Evolutionary conservation across 495 filamentous ascomycete genomes (phyloP).

Genomic region (Neurospora sp.): DNA sequence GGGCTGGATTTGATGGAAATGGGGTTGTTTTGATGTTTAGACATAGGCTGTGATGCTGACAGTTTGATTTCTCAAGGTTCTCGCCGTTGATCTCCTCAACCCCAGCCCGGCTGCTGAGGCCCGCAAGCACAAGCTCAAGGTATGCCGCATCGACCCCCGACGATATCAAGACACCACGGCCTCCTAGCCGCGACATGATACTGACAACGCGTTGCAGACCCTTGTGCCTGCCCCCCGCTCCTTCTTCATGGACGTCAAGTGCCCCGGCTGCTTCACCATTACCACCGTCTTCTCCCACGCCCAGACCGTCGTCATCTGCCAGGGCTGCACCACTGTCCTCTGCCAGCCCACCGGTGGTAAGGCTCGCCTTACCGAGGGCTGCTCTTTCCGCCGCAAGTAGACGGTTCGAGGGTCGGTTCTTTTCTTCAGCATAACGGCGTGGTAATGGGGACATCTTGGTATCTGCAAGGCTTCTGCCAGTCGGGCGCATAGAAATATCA

Average conservation of each 20-base stretch:
- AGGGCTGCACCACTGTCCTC: slow-evolving; percentile 90
- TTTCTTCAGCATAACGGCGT: slow-evolving; percentile 39
- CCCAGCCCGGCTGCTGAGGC: slow-evolving; percentile 90
- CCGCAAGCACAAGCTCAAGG: slow-evolving; percentile 99
- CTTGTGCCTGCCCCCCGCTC: slow-evolving; percentile 92
- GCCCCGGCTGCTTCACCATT: slow-evolving; percentile 99
- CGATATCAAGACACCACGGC: not conserved
- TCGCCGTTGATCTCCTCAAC: slow-evolving; percentile 99
- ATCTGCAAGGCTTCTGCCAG: slow-evolving; percentile 40
- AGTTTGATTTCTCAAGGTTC: slow-evolving; percentile 57
- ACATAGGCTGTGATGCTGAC: slow-evolving; percentile 25
- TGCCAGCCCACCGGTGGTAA: slow-evolving; percentile 98
- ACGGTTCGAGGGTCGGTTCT: slow-evolving; percentile 38
- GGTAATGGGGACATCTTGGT: slow-evolving; percentile 35
- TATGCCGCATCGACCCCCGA: slow-evolving; percentile 35
- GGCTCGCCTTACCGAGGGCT: slow-evolving; percentile 93
- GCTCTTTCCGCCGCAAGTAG: slow-evolving; percentile 99
- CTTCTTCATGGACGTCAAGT: slow-evolving; percentile 99
- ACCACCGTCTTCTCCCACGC: slow-evolving; percentile 99
- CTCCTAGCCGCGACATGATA: slow-evolving; percentile 1
- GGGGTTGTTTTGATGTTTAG: not conserved
- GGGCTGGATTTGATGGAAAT: not conserved
- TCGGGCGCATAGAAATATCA: slow-evolving; percentile 41
- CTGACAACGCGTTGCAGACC: slow-evolving; percentile 44
- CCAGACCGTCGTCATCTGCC: slow-evolving; percentile 99